Evolutionary conservation across 495 filamentous ascomycete species (phyloP), one percentile per base, ranked within the genome.

Genomic region (Talaromyces trachyspermus): DNA sequence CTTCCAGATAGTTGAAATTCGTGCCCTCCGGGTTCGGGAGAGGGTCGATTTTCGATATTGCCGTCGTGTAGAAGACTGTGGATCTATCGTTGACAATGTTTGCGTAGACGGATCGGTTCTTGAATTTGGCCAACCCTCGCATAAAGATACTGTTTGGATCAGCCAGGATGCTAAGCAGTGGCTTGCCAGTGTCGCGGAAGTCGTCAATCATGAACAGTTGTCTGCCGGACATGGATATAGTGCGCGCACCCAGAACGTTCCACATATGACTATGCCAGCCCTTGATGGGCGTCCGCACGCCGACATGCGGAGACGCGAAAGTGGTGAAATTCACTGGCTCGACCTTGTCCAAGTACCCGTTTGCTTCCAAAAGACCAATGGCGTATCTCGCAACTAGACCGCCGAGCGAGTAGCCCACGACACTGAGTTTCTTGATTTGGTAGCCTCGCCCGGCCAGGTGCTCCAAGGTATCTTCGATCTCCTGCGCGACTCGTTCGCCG

Each of bases 271-370:
- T 81, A 37, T 71, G 65, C 58, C 74, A 75, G 7, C 89, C 89
- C 27, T 75, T 70, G 3, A 84, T 64, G 0, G 91, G 89, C 8
- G 84, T 80, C 35, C 87, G 75, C 6, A 91, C 87, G 15, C 91
- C 91, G 0, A 96, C 77, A 65, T 96, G 90, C 15, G 92, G 91
- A 12, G 83, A 81, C 19, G 86, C 91, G 64, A 97, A 96, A 1
- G 89, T 94, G 2, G 86, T 87, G 60, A 96, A 96, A 66, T 95
- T 95, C 62, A 94, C 76, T 14, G 92, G 89, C 57, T 87, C 70
- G 14, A 96, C 65, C 46, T 76, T 75, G 26, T 92, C 82, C 37
- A 97, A 80, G 53, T 81, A 80, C 9, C 88, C 88, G 49, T 82
- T 84, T 30, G 84, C 82, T 56, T 86, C 80, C 2, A 97, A 72